Percentiles rank a stretch among this genome's conserved stretches.
Conservation (phyloP, 2,329 filamentous ascomycete genomes). For the Metarhizium anisopliae region DNA sequence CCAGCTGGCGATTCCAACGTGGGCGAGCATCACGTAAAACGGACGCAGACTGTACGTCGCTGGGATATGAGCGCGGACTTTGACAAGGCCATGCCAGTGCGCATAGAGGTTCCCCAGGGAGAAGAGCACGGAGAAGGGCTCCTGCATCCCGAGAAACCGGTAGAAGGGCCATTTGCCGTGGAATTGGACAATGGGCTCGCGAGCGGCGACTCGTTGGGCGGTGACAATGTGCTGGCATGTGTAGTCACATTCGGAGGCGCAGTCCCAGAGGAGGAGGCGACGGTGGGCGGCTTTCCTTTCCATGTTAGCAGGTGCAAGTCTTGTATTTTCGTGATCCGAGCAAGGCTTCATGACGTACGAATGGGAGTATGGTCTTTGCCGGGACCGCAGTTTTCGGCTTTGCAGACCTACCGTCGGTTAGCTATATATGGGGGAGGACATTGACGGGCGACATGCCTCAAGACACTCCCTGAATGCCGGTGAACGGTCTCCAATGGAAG, state of each 20-base stretch:
- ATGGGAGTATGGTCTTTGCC: slow-evolving; percentile 52
- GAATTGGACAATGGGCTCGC: slow-evolving; percentile 74
- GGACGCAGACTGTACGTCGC: slow-evolving; percentile 63
- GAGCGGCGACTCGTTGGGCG: slow-evolving; percentile 53
- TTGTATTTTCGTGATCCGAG: not conserved
- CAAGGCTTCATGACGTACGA: slow-evolving; percentile 44
- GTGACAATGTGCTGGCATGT: slow-evolving; percentile 94
- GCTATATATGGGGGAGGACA: slow-evolving; percentile 6
- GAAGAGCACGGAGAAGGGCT: slow-evolving; percentile 89
- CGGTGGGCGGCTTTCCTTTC: slow-evolving; percentile 60
- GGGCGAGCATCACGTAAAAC: slow-evolving; percentile 75
- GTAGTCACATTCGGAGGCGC: slow-evolving; percentile 92
- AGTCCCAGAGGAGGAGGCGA: slow-evolving; percentile 85
- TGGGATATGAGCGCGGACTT: slow-evolving; percentile 63
- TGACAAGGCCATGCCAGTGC: slow-evolving; percentile 67
- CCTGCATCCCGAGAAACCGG: slow-evolving; percentile 85
- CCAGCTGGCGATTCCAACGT: slow-evolving; percentile 78
- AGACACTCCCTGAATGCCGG: slow-evolving; percentile 86
- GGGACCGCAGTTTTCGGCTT: slow-evolving; percentile 66
- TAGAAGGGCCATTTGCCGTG: slow-evolving; percentile 98
- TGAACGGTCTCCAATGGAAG: slow-evolving; percentile 74
- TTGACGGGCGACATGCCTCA: slow-evolving; percentile 42
- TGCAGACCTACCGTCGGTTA: slow-evolving; percentile 58
- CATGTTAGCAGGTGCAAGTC: slow-evolving; percentile 3
- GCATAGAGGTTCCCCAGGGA: slow-evolving; percentile 85